Evolutionary conservation across 768 basidiomycete genomes (phyloP), one percentile per base, ranked within the genome.

Genomic region (Tylopilus sp.): DNA sequence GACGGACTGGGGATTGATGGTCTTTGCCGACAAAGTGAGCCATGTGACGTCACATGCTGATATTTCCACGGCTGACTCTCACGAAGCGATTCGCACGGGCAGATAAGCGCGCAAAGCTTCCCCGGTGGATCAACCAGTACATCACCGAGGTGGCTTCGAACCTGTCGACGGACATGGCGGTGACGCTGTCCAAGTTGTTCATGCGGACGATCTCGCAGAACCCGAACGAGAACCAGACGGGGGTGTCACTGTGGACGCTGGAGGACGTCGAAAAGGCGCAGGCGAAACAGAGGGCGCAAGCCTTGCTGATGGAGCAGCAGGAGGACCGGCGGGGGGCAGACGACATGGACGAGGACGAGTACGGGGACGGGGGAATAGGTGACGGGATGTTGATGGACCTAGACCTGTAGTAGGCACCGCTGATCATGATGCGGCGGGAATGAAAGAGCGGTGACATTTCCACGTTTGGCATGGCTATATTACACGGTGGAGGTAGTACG

Each of bases 171-270:
- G 97, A 99, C 70, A 97, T 97, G 92, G 94, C 94, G 4, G 72
- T 98, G 56, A 92, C 92, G 4, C 74, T 97, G 49, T 92, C 94
- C 50, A 97, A 98, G 72, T 76, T 92, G 28, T 99, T 99, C 74
- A 95, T 99, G 84, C 85, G 97, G 9, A 88, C 89, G n/a, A 99
- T 99, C 64, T 98, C 96, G 13, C 97, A 99, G 73, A 96, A 95
- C 63, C 90, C 90, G 42, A 94, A 94, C 58, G 95, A 98, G 72
- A 92, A 94, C 63, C 89, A 91, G 69, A 98, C 95, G 2, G 94
- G 95, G 0, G 76, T 98, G 28, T 95, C 92, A 17, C 76, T 98
- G 33, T 99, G 97, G 97, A 92, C 92, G 19, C 72, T 98, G 33
- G 91, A 93, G 63, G 91, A 98, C 68, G 80, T 99, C 14, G 81